Evolutionary conservation across 1,284 basidiomycete species (phyloP), one percentile per base, ranked within the genome.

Genomic region (Fomitopsis schrenkii): DNA sequence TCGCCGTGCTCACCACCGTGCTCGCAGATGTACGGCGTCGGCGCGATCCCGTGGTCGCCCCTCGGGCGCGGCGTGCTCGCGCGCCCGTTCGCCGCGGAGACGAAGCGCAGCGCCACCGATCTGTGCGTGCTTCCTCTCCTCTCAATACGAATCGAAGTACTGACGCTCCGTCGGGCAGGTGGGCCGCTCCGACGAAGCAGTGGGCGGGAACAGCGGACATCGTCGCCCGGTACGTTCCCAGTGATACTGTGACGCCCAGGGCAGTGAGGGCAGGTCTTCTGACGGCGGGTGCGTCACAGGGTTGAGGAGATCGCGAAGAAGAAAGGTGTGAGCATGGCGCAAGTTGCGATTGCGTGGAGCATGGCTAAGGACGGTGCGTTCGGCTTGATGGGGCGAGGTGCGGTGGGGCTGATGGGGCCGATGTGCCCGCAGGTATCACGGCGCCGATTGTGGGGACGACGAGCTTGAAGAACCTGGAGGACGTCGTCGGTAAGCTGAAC

Each of bases 371-470:
- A 36, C 17, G 78, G 71, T 50, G 79, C 22, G 66, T 46, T 5
- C 8, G 14, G n/a, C 40, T 22, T n/a, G 17, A 17, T 33, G 7
- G 17, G 5, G 50, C 3, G 35, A 38, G 30, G 12, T 22, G 9
- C 8, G 2, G 5, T 48, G 5, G 1, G 6, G 45, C 45, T 26
- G 26, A 28, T 14, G 12, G 74, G 74, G 10, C 28, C 7, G 35
- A 3, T 6, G 17, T 41, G 45, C 22, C 22, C 22, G 22, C 1
- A 53, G 79, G 71, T 45, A 79, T 85, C 14, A 75, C 79, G 26
- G 82, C 83, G 12, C 83, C 83, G 1, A 83, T 85, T 64, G 76
- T 85, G 15, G 83, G 84, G 2, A 80, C 79, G 7, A 84, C 80
- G 7, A 80, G 73, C 54, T 67, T 84, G 8, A 72, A 80, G 63